Evolutionary conservation across 306 rosid genomes (phyloP).

Genomic region (Quercus dentata): DNA sequence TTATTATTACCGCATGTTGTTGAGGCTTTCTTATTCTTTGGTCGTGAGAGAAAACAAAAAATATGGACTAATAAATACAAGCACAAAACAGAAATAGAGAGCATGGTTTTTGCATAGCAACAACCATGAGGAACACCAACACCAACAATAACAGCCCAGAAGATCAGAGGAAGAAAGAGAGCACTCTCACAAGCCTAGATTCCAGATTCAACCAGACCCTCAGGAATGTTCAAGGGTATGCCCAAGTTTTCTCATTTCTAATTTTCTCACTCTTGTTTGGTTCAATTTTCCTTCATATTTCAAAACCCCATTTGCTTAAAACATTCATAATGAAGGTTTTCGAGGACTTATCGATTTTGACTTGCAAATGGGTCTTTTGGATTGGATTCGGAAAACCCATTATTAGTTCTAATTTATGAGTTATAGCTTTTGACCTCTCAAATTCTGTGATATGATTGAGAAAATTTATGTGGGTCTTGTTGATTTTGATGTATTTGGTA

Average conservation of each 20-base stretch:
- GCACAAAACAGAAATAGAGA: background rate
- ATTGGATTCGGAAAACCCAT: slow-evolving; percentile 16
- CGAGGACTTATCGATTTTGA: slow-evolving; percentile 8
- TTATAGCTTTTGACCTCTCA: slow-evolving; percentile 22
- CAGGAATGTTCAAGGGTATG: slow-evolving; percentile 86
- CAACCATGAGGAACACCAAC: slow-evolving; percentile 54
- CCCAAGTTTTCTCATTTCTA: slow-evolving; percentile 10
- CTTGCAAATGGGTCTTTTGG: slow-evolving; percentile 4
- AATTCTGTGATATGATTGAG: slow-evolving; percentile 2
- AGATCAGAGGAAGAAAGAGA: slow-evolving; percentile 45
- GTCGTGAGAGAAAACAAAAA: background rate
- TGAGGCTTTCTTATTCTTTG: background rate
- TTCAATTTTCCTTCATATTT: slow-evolving; percentile 24
- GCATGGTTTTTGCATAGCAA: slow-evolving; percentile 31
- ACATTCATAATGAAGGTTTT: background rate
- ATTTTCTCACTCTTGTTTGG: background rate
- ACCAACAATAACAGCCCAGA: slow-evolving; percentile 34
- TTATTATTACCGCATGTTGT: background rate
- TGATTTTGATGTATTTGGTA: slow-evolving; percentile 20
- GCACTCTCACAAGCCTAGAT: slow-evolving; percentile 44
- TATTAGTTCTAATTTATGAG: background rate
- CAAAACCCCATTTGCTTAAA: slow-evolving; percentile 1
- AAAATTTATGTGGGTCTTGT: slow-evolving; percentile 6
- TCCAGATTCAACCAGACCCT: slow-evolving; percentile 91
- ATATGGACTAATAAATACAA: background rate